Evolutionary conservation across 441 rosid genomes (phyloP), one percentile per base, ranked within the genome.

Genomic region (Kokia cookei): DNA sequence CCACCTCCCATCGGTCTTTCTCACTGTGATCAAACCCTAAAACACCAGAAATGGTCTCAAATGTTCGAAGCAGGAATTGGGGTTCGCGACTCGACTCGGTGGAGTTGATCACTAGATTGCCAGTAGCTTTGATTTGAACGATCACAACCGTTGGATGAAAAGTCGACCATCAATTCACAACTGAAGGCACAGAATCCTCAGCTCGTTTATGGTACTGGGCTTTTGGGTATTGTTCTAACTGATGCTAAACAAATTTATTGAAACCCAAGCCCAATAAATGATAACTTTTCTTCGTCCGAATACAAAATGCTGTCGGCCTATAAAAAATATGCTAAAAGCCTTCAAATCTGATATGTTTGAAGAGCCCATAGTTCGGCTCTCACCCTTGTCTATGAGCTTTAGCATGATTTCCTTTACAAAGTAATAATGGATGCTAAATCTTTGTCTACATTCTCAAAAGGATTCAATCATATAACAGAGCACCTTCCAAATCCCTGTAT

Each of bases 1-100:
- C 91, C 93, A 60, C 92, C 91, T 19, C 93, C 89, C 88, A 73
- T 87, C 79, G 71, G 73, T 63, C 79, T 55, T 69, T 67, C 77
- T 78, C 79, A 60, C 81, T 72, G 76, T 63, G 57, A 70, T 58
- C 72, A 75, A 80, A 63, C 79, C 78, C 79, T 67, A 26, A 74
- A 47, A 65, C 78, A 54, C 75, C 54, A 58, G 60, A 75, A 77
- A 76, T 59, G 57, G 68, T n/a, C 69, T 68, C 59, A 65, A 54
- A 74, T 74, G 12, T n/a, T 59, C 63, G 62, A 77, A 77, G 53
- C 73, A 19, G 14, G 24, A 67, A 55, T 72, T 53, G 48, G 48
- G 32, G 62, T 17, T 19, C 22, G 50, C 24, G 70, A 50, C 22
- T 65, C 26, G 24, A 19, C 17, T 53, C 29, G 3, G 37, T 17